Percentiles rank a stretch among this genome's conserved stretches.
These are phyloP conservation scores for Westerdykella ornata DNA, from an alignment of 2,329 filamentous ascomycete species.

Conservation along the genomic window DNA sequence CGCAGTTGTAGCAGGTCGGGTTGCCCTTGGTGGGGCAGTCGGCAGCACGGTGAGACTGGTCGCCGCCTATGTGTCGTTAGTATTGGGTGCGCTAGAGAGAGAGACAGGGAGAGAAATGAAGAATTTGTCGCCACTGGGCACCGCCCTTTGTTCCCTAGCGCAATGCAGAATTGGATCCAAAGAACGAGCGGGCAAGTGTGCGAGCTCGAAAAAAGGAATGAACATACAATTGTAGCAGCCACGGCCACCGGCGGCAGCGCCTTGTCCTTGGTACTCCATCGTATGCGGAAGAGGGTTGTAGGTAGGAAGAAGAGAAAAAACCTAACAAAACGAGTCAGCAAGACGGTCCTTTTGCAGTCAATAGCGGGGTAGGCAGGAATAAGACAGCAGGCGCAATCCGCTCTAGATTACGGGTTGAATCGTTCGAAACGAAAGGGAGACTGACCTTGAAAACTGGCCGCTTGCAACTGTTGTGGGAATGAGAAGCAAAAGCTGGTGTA, in stretches of 20 bases:
- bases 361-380: too few species aligned
- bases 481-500: too few species aligned
- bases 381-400: too few species aligned
- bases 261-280: background rate
- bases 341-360: too few species aligned
- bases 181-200: background rate
- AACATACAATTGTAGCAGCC: constrained; percentile 41
- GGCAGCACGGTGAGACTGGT: constrained; percentile 45
- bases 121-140: constrained; percentile 7
- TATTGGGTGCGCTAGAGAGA: background rate
- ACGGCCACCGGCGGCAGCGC: constrained; percentile 25
- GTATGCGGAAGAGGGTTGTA: too few species aligned
- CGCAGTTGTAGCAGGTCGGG: constrained; percentile 46
- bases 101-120: background rate
- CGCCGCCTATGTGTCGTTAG: constrained; percentile 38
- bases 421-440: too few species aligned
- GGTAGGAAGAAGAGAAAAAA: too few species aligned
- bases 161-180: background rate
- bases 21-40: constrained; percentile 48
- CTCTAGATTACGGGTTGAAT: too few species aligned
- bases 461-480: too few species aligned
- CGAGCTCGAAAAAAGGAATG: constrained; percentile 2
- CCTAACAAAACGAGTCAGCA: too few species aligned
- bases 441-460: too few species aligned
- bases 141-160: background rate